Evolutionary conservation across 306 rosid species (phyloP).

Genomic region (Erythrophleum fordii): DNA sequence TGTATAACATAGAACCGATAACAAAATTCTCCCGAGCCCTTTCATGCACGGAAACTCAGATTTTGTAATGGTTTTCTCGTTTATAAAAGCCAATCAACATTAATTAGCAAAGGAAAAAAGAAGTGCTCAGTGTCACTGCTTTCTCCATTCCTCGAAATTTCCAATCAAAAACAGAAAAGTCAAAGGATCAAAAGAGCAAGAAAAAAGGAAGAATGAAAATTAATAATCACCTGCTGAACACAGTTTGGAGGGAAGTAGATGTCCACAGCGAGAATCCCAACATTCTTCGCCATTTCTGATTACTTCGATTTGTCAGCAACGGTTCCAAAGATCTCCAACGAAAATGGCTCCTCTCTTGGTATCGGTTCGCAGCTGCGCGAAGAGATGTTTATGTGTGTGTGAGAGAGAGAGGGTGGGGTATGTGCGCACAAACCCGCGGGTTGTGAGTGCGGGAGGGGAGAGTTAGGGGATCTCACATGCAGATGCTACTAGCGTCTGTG

Average conservation of each 20-base stretch:
- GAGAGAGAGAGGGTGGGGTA: background rate
- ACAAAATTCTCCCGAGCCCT: background rate
- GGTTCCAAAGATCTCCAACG: background rate
- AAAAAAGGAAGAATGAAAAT: background rate
- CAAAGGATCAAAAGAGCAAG: background rate
- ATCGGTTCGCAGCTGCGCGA: conserved; percentile 15
- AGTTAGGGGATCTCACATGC: conserved; percentile 31
- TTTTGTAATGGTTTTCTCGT: background rate
- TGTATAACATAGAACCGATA: background rate
- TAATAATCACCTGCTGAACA: conserved; percentile 75
- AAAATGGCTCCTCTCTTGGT: background rate
- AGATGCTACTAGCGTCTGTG: conserved; percentile 6
- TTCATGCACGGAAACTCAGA: background rate
- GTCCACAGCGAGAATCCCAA: conserved; percentile 92
- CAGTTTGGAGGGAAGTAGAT: conserved; percentile 91
- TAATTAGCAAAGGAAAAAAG: background rate
- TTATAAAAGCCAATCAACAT: background rate
- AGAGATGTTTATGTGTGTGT: background rate
- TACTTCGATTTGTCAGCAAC: background rate
- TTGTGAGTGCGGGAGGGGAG: background rate
- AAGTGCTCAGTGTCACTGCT: too few species aligned
- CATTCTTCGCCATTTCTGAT: conserved; percentile 75
- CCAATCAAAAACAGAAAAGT: background rate
- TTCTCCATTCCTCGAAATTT: background rate
- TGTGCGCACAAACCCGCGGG: background rate